These are phyloP conservation scores for Fragilaria crotonensis DNA, from an alignment of 108 stramenopile genomes.

Conservation along the genomic window DNA sequence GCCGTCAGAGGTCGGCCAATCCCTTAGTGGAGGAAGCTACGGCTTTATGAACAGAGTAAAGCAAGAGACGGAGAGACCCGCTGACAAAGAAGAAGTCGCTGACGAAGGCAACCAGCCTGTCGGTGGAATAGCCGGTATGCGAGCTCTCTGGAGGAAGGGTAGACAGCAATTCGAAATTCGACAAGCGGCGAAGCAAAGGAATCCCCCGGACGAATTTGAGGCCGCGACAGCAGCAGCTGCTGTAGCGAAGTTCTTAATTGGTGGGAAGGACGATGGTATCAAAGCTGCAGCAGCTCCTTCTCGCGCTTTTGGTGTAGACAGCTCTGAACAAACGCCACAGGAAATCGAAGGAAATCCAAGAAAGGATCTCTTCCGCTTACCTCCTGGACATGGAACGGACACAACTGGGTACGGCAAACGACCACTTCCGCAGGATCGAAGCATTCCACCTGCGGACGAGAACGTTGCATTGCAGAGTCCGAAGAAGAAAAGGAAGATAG, in stretches of 20 bases:
- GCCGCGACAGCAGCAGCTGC: conserved; percentile 16
- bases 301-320: neutral
- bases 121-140: conserved; percentile 9
- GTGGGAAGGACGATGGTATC: neutral
- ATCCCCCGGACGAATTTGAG: neutral
- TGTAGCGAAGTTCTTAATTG: conserved; percentile 37
- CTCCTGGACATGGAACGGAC: neutral
- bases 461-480: conserved; percentile 1
- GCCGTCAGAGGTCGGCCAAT: too few relatives aligned
- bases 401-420: neutral
- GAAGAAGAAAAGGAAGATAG: conserved; percentile 8
- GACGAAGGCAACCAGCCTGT: neutral
- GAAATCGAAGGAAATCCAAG: neutral
- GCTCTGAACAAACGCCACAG: neutral
- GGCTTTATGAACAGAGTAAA: too few relatives aligned
- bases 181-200: conserved; percentile 3
- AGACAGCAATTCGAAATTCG: conserved; percentile 23
- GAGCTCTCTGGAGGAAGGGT: conserved; percentile 35
- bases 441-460: conserved; percentile 8
- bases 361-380: neutral
- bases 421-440: conserved; percentile 2
- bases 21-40: too few relatives aligned
- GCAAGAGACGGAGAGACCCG: too few relatives aligned
- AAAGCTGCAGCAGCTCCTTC: neutral
- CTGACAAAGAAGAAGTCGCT: conserved; percentile 5